Evolutionary conservation across 2,329 filamentous ascomycete genomes (phyloP), one percentile per base, ranked within the genome.

Genomic region (Raffaelea arxii): DNA sequence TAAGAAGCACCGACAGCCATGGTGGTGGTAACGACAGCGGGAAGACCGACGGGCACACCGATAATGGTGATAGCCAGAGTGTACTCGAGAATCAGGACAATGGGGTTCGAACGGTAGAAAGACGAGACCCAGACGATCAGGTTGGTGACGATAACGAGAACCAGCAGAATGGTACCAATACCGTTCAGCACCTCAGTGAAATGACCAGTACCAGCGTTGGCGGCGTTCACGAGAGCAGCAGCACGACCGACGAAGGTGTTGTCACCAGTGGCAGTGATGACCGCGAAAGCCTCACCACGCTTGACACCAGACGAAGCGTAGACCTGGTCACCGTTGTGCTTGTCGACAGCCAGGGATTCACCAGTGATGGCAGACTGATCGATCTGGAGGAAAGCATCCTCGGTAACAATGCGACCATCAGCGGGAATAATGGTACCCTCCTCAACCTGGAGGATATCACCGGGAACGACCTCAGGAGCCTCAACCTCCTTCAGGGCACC

Each of bases 1-100:
- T 92, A 92, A 53, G 87, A 85, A 54, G 88, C 88, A 71, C 88
- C 88, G 64, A 94, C 88, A 63, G 88, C 88, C 87, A 94, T 92
- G 62, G 88, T 94, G 57, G 88, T 94, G 58, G 89, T 94, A 51
- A 94, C 87, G 70, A 94, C 88, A 57, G 86, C 88, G 50, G 88
- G 88, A 54, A 94, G 86, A 82, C 88, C 88, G 67, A 94, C 88
- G 46, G 88, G 88, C 23, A 94, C 88, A 77, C 88, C 88, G 52
- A 94, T 86, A 54, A 94, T 91, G 58, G 86, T 92, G 58, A 94
- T 90, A 55, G 85, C 87, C 39, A 94, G 75, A 46, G 88, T 92
- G 70, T 88, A 92, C 54, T 85, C 75, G 41, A 94, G 80, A 50
- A 94, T 94, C 6, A 68, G 67, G 52, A 90, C 80, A 53, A 92